These are phyloP conservation scores for Epichloe coenophiala DNA, from an alignment of 2,329 filamentous ascomycete species.

Conservation along the genomic window DNA sequence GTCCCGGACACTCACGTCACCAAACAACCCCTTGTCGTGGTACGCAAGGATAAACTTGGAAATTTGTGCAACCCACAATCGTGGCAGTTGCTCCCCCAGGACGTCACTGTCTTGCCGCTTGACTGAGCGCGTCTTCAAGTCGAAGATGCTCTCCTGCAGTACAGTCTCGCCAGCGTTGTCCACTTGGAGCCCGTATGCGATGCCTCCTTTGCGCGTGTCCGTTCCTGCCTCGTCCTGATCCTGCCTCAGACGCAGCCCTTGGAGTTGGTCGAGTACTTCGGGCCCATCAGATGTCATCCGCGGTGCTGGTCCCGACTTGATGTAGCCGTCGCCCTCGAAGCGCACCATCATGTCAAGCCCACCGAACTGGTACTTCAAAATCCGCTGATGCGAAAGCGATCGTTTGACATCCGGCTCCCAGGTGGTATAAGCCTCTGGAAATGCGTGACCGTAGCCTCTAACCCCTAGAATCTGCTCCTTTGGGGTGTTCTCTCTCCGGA, in stretches of 20 bases:
- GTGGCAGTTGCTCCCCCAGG: constrained; percentile 22
- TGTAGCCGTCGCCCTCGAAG: constrained; percentile 17
- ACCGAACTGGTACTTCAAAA: constrained; percentile 1
- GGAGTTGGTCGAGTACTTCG: too few species aligned
- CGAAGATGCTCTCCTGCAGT: constrained; percentile 23
- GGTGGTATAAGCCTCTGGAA: constrained; percentile 51
- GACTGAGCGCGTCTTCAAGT: constrained; percentile 29
- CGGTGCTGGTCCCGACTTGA: not conserved
- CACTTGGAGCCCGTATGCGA: not conserved
- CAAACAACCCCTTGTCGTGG: constrained; percentile 21
- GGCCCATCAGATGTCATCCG: not conserved
- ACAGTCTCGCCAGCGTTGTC: constrained; percentile 11
- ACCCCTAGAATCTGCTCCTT: constrained; percentile 41
- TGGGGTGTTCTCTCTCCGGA: constrained; percentile 47
- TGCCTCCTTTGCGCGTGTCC: not conserved
- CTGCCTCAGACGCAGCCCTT: too few species aligned
- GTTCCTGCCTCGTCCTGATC: not conserved
- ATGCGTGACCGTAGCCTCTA: constrained; percentile 49
- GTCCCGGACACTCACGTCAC: constrained; percentile 21
- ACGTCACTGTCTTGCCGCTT: constrained; percentile 17
- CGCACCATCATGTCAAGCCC: constrained; percentile 15
- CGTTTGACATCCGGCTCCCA: constrained; percentile 41
- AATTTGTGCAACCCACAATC: constrained; percentile 27
- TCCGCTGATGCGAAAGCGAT: constrained; percentile 47
- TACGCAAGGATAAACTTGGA: constrained; percentile 27